These are phyloP conservation scores for Gossypium stocksii DNA, from an alignment of 345 rosid genomes.

Conservation along the genomic window DNA sequence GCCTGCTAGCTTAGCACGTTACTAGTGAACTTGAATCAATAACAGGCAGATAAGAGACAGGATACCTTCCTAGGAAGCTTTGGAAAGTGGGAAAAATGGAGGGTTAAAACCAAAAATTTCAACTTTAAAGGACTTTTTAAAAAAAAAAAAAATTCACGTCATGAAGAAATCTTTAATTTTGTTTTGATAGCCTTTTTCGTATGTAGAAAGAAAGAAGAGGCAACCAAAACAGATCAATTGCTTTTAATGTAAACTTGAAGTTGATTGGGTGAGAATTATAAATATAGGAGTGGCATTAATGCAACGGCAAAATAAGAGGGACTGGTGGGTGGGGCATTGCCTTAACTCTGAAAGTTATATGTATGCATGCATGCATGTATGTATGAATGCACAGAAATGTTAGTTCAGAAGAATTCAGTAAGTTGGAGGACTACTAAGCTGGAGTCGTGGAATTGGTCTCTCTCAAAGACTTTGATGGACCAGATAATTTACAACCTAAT, in stretches of 20 bases:
- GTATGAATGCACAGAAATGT: background rate
- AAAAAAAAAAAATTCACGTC: too few species aligned
- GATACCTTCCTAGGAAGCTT: background rate
- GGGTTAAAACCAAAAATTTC: background rate
- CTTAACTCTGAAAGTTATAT: background rate
- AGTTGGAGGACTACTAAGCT: background rate
- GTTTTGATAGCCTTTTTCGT: slow-evolving; percentile 1
- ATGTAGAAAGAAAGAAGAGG: slow-evolving; percentile 7
- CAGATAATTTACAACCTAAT: too few species aligned
- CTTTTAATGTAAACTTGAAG: slow-evolving; percentile 13
- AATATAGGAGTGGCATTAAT: slow-evolving; percentile 24
- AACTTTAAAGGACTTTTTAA: background rate
- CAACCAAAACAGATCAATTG: background rate
- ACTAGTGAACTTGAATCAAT: background rate
- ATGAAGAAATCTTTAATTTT: background rate
- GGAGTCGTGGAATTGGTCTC: too few species aligned
- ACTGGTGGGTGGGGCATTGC: background rate
- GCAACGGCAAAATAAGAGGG: slow-evolving; percentile 17
- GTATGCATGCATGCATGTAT: background rate
- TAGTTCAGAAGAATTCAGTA: background rate
- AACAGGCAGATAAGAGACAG: background rate
- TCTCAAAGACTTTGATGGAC: too few species aligned
- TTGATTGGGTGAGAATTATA: slow-evolving; percentile 24
- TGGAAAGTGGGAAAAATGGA: background rate
- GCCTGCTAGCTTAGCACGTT: background rate